Evolutionary conservation across 306 rosid species (phyloP).

Genomic region (Crataegus laevigata): DNA sequence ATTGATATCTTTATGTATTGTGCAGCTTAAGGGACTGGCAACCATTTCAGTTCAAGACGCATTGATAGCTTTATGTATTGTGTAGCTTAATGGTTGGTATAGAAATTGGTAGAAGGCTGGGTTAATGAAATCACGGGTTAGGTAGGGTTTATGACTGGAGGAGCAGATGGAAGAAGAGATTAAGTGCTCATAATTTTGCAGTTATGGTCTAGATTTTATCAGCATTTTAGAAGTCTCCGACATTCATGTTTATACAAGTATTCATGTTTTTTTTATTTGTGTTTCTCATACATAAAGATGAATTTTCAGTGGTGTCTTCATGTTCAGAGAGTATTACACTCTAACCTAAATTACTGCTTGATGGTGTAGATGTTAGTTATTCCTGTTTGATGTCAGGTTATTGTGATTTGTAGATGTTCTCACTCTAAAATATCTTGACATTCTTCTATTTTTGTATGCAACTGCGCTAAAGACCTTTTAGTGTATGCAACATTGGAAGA

Average conservation of each 20-base stretch:
- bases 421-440: not conserved
- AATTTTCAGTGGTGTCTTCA: not conserved
- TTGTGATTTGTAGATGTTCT: not conserved
- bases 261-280: not conserved
- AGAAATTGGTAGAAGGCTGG: not conserved
- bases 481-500: no score
- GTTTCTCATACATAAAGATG: not conserved
- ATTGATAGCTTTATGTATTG: not conserved
- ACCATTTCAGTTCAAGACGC: not conserved
- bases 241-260: no score
- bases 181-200: no score
- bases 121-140: not conserved
- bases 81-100: not conserved
- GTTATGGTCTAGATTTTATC: no score
- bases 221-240: no score
- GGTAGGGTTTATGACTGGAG: no score
- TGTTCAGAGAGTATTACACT: not conserved
- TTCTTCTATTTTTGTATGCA: not conserved
- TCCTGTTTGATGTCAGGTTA: not conserved
- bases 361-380: not conserved
- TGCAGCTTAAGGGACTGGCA: not conserved
- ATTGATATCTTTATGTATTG: not conserved
- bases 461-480: no score
- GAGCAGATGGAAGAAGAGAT: no score
- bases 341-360: not conserved